Percentiles rank a stretch among this genome's conserved stretches.
These are phyloP conservation scores for Boletus rufocinnamomeus DNA, from an alignment of 768 basidiomycete genomes.

Conservation along the genomic window DNA sequence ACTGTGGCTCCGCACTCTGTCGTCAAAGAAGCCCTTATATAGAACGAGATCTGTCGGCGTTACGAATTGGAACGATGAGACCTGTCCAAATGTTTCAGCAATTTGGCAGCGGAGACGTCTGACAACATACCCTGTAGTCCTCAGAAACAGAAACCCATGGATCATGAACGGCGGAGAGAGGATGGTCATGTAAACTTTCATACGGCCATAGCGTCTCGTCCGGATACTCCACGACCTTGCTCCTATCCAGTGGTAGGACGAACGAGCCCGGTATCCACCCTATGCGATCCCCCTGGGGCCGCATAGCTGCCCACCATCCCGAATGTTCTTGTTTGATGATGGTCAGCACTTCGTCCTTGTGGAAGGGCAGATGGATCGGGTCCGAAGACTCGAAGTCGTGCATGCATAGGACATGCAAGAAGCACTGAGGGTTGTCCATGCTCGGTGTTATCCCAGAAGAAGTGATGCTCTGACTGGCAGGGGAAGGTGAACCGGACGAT, in stretches of 20 bases:
- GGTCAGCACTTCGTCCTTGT: slow-evolving; percentile 65
- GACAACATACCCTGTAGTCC: slow-evolving; percentile 18
- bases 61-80: slow-evolving; percentile 16
- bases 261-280: slow-evolving; percentile 81
- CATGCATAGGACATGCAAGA: slow-evolving; percentile 55
- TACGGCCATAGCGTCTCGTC: slow-evolving; percentile 46
- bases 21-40: slow-evolving; percentile 9
- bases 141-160: slow-evolving; percentile 24
- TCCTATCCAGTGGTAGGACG: slow-evolving; percentile 50
- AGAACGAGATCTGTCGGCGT: slow-evolving; percentile 23
- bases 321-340: slow-evolving; percentile 68
- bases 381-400: slow-evolving; percentile 70
- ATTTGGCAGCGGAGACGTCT: background rate
- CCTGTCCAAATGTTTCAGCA: slow-evolving; percentile 18
- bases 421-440: slow-evolving; percentile 34
- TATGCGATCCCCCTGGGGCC: slow-evolving; percentile 48
- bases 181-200: slow-evolving; percentile 4
- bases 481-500: slow-evolving; percentile 24
- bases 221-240: slow-evolving; percentile 43
- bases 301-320: slow-evolving; percentile 84
- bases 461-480: slow-evolving; percentile 5
- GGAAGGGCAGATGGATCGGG: slow-evolving; percentile 60
- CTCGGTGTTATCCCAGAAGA: slow-evolving; percentile 31
- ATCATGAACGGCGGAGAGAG: slow-evolving; percentile 20
- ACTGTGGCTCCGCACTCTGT: background rate